These are phyloP conservation scores for Alternaria sp. DNA, from an alignment of 2,329 filamentous ascomycete genomes.

Conservation along the genomic window DNA sequence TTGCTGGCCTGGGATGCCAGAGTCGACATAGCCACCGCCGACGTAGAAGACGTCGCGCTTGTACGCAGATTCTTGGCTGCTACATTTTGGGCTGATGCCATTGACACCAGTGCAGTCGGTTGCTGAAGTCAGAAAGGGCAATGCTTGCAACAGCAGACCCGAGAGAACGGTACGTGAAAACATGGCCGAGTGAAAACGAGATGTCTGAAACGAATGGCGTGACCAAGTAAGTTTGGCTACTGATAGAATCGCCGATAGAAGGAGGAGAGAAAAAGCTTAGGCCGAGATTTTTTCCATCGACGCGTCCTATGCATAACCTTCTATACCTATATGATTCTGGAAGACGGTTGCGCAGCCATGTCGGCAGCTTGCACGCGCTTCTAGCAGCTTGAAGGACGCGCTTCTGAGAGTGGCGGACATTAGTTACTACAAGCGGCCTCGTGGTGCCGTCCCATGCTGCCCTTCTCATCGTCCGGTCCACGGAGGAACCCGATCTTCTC, in stretches of 20 bases:
- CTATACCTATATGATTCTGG: not conserved
- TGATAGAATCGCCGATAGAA: not conserved
- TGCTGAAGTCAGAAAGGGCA: not conserved
- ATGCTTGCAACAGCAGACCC: conserved; percentile 2
- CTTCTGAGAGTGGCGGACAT: not conserved
- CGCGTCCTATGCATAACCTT: conserved; percentile 5
- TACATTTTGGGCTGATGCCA: conserved; percentile 28
- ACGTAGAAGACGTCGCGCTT: conserved; percentile 37
- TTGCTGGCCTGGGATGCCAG: conserved; percentile 27
- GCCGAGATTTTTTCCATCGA: not conserved
- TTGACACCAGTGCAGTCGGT: conserved; percentile 27
- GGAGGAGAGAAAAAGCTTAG: not conserved
- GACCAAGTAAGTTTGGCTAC: not conserved
- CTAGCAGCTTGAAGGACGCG: not conserved
- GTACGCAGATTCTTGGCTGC: conserved; percentile 31
- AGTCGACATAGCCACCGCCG: conserved; percentile 36
- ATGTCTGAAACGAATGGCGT: not conserved
- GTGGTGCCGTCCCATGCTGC: not conserved
- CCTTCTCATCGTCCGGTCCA: not conserved
- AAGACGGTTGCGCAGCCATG: not conserved
- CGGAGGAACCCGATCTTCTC: not conserved
- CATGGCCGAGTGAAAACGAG: not conserved
- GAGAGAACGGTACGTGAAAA: conserved; percentile 1
- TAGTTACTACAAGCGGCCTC: not conserved
- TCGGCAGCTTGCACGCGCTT: not conserved